These are phyloP conservation scores for Brassica rapa DNA, from an alignment of 345 rosid genomes.

Conservation along the genomic window DNA sequence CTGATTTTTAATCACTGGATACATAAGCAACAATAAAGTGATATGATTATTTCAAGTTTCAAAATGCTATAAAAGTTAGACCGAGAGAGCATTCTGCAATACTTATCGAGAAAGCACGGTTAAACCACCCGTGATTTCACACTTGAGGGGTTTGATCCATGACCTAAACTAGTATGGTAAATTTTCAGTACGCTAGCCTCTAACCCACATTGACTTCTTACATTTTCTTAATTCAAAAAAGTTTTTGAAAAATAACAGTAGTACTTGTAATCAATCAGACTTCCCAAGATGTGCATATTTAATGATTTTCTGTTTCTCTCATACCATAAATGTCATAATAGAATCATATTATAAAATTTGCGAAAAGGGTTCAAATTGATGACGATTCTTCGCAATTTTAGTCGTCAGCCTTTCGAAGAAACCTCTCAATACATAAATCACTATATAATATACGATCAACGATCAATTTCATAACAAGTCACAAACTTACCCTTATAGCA, in stretches of 20 bases:
- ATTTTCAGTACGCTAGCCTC: no score
- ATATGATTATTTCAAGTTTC: not conserved
- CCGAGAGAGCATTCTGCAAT: not conserved
- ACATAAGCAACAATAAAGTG: not conserved
- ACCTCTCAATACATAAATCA: not conserved
- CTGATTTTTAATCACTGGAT: not conserved
- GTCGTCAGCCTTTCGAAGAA: not conserved
- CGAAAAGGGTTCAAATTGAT: not conserved
- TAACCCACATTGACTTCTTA: not conserved
- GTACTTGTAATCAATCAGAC: not conserved
- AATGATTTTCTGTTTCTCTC: not conserved
- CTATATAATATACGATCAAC: not conserved
- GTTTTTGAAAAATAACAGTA: not conserved
- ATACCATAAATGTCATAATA: not conserved
- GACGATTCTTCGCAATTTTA: not conserved
- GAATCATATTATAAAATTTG: not conserved
- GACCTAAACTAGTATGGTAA: not conserved
- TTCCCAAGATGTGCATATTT: not conserved
- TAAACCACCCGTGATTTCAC: not conserved
- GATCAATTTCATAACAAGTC: not conserved
- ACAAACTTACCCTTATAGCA: not conserved
- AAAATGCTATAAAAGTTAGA: not conserved
- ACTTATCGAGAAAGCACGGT: not conserved
- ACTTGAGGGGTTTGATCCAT: not conserved
- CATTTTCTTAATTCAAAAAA: not conserved